Base-by-base conservation (phyloP, 768 basidiomycete species). In the Amanita pseudoporphyria region DNA sequence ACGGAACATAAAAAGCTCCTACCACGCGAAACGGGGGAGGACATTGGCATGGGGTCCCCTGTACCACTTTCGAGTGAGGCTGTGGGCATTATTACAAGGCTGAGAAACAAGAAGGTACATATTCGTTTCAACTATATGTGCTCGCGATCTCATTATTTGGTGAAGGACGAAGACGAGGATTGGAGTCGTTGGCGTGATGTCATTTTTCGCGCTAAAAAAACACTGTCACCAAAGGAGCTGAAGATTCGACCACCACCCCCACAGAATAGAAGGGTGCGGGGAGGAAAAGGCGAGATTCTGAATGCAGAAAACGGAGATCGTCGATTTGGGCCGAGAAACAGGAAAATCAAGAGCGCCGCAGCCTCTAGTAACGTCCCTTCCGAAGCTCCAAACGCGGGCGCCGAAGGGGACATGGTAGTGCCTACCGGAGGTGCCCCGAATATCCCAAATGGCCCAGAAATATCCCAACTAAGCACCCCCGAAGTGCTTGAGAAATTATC, bases 101-200 rank as follows among this genome's bases (percentile, higher is more conserved):
- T 94, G 49, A 75, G 91, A 49, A 89, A 87, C 57, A 82, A 84
- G 80, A 91, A 91, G 76, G 86, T 85, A 18, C 9, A 45, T 13
- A 69, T 56, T 28, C 35, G 51, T 44, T 44, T 42, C 49, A 30
- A 13, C n/a, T 26, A 35, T 13, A 30, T 24, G 19, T 37, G 16
- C 19, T 30, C 35, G 46, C 31, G 6, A 13, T 10, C 36, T 18
- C 10, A 49, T 33, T 10, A 42, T 16, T 19, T 42, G 32, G 56
- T 10, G 51, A 28, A 88, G 84, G 90, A 94, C 58, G 84, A 87
- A 66, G 77, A 80, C 50, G 90, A 94, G 60, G 89, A 93, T 57
- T 90, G 84, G 85, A 79, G 87, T 51, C 78, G 90, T 38, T 89
- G 87, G 87, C 74, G 88, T 16, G 90, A 93, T 59, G 81, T 87